Base-by-base conservation (phyloP, 1,284 basidiomycete species). In the Trametes hirsuta region DNA sequence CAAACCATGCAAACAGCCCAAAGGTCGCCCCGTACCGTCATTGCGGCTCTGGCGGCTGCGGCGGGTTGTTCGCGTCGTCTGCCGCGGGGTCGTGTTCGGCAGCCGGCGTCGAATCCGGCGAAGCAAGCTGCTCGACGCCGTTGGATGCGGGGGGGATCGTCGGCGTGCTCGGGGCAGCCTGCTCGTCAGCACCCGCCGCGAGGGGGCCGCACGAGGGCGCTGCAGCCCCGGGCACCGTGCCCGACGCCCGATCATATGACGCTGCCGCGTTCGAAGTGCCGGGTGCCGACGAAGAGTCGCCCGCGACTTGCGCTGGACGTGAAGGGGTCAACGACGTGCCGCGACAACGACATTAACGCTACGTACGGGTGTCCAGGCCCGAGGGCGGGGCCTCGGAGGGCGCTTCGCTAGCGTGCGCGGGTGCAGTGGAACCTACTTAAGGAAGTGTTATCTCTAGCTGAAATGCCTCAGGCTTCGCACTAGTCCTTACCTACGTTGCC, bases 1-100 rank as follows among this genome's bases (percentile, higher is more conserved):
- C 75, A 66, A 80, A 72, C 77, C 79, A 78, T 68, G 78, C 77
- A 61, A 82, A 69, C 63, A 72, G 69, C 76, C 82, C 77, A 69
- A 84, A 77, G 76, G 81, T 77, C 81, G 83, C 83, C 84, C 83
- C 80, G 75, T 75, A 80, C 77, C 82, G 79, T 85, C 84, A 85
- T 72, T 69, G 70, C 44, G 67, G 66, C 14, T 63, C 58, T 44
- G 62, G 58, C 25, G 57, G 63, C 40, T 53, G 64, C 10, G 59
- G 66, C 10, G 53, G 54, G 15, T 61, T 56, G 48, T 64, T 56
- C 53, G 51, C 39, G 37, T 46, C 34, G 10, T 51, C 63, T 6
- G 49, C 36, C 36, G 40, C 24, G 34, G 42, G 24, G 21, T 56
- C 57, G 18, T 53, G 58, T 18, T 42, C 9, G 6, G n/a, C 47